Percentiles rank a stretch among this genome's conserved stretches.
Conservation (phyloP, 2,329 filamentous ascomycete genomes). For the Penicillium nordicum region DNA sequence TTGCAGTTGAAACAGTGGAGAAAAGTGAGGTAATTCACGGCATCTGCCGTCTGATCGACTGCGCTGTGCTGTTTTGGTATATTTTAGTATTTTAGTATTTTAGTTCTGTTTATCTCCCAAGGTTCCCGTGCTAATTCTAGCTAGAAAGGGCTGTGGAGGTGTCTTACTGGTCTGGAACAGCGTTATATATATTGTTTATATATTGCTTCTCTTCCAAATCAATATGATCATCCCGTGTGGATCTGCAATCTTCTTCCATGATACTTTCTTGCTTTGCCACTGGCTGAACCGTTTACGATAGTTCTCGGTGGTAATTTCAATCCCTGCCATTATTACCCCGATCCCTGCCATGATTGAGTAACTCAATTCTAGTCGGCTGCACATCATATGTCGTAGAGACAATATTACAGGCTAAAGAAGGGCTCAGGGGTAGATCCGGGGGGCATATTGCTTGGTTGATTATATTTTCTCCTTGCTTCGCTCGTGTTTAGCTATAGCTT, state of each 20-base stretch:
- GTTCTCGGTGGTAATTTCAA: not conserved
- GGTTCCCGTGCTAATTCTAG: not conserved
- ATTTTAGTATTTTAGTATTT: too few species aligned
- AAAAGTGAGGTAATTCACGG: constrained; percentile 22
- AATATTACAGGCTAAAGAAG: not conserved
- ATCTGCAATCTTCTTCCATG: not conserved
- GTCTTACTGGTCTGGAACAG: not conserved
- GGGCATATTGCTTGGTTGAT: not conserved
- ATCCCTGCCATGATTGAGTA: too few species aligned
- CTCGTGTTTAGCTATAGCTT: not conserved
- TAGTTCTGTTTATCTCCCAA: not conserved
- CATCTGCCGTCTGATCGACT: constrained; percentile 19
- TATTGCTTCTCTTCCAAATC: not conserved
- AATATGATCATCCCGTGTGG: not conserved
- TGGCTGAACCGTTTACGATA: not conserved
- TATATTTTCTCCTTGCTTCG: not conserved
- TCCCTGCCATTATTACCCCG: not conserved
- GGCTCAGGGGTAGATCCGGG: constrained; percentile 4
- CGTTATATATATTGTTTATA: not conserved
- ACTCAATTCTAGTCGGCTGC: not conserved
- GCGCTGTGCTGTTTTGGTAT: not conserved
- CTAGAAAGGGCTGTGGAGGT: not conserved
- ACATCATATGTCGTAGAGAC: not conserved
- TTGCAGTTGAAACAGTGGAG: constrained; percentile 13
- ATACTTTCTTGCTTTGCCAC: not conserved